Evolutionary conservation across 2,329 filamentous ascomycete genomes (phyloP).

Genomic region (Moelleriella libera): DNA sequence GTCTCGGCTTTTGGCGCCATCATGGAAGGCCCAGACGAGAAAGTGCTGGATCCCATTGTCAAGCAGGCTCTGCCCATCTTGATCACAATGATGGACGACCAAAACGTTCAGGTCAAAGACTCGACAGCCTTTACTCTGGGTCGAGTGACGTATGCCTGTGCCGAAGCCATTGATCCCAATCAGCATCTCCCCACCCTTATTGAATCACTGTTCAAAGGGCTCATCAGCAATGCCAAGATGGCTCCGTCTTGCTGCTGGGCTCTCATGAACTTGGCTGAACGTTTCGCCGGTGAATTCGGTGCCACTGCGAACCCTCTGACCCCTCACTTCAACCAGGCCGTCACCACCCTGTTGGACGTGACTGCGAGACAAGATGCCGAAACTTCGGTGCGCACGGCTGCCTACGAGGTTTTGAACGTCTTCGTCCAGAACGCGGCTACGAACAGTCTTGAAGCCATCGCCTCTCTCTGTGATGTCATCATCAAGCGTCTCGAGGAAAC

Average conservation of each 20-base stretch:
- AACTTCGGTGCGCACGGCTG: conserved; percentile 80
- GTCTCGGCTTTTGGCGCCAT: conserved; percentile 97
- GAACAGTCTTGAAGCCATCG: conserved; percentile 71
- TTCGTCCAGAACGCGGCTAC: conserved; percentile 86
- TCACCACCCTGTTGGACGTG: conserved; percentile 70
- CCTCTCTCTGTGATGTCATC: conserved; percentile 72
- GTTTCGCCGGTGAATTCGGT: conserved; percentile 78
- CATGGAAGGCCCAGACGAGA: conserved; percentile 95
- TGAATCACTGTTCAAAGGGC: conserved; percentile 73
- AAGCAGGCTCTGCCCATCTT: conserved; percentile 89
- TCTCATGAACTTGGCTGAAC: conserved; percentile 93
- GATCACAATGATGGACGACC: conserved; percentile 84
- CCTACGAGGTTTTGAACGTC: conserved; percentile 91
- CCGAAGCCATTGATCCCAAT: conserved; percentile 76
- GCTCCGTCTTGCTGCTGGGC: conserved; percentile 98
- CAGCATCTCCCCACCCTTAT: conserved; percentile 77
- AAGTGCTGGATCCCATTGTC: conserved; percentile 81
- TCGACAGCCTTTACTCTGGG: conserved; percentile 93
- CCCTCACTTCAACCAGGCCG: conserved; percentile 83
- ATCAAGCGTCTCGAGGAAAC: conserved; percentile 86
- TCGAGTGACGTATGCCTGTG: conserved; percentile 87
- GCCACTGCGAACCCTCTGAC: conserved; percentile 70
- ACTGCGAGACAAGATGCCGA: conserved; percentile 75
- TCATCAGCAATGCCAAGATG: conserved; percentile 90
- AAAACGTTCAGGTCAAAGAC: conserved; percentile 79